These are phyloP conservation scores for Amylocarpus encephaloides DNA, from an alignment of 2,329 filamentous ascomycete species.

Conservation along the genomic window DNA sequence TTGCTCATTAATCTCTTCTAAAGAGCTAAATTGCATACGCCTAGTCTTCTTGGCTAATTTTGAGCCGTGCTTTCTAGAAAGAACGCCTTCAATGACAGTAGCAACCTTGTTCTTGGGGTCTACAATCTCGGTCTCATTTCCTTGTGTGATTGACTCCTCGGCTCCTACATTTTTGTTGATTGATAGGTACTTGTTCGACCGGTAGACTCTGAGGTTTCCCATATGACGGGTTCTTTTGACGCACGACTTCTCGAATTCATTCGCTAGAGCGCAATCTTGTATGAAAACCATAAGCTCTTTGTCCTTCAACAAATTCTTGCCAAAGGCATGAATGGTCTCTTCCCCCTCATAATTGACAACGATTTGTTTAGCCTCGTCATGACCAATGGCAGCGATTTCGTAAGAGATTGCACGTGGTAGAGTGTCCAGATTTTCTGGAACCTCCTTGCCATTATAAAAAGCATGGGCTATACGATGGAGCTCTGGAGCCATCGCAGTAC, in stretches of 20 bases:
- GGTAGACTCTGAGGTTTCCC: background rate
- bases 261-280: constrained; percentile 14
- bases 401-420: no score
- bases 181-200: background rate
- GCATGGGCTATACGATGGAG: constrained; percentile 7
- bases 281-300: constrained; percentile 10
- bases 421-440: constrained; percentile 7
- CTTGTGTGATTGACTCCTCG: no score
- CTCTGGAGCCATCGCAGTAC: constrained; percentile 1
- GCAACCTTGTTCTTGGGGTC: no score
- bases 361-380: background rate
- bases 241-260: constrained; percentile 11
- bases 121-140: no score
- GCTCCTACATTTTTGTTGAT: background rate
- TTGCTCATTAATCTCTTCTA: no score
- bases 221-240: background rate
- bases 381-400: background rate
- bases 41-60: no score
- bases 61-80: no score
- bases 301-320: constrained; percentile 2
- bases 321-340: constrained; percentile 2
- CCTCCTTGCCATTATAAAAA: constrained; percentile 8
- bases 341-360: background rate
- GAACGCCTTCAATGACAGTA: no score
- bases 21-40: no score